Percentiles rank a stretch among this genome's conserved stretches.
Evolutionary conservation across 176 grass and related monocot species (phyloP).

Genomic region (Pontederia paniculata): DNA sequence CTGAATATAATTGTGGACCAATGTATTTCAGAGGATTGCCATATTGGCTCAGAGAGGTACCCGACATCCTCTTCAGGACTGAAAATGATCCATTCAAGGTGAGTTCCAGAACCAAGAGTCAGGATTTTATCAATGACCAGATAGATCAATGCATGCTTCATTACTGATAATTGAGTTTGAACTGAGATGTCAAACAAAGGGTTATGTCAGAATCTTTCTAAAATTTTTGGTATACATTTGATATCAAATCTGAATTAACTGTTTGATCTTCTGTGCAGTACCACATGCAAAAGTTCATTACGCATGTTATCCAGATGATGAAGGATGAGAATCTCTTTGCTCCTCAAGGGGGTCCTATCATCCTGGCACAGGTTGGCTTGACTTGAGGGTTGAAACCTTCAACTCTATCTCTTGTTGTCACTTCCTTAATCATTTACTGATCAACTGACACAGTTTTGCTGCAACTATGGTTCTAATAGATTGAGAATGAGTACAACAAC

Average conservation of each 20-base stretch:
- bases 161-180: neutral
- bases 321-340: constrained; percentile 72
- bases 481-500: constrained; percentile 90
- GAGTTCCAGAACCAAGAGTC: too few relatives aligned
- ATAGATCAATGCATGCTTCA: too few relatives aligned
- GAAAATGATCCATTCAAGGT: constrained; percentile 84
- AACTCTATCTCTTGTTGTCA: neutral
- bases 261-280: constrained; percentile 27
- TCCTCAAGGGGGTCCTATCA: constrained; percentile 80
- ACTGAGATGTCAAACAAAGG: too few relatives aligned
- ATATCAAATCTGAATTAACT: neutral
- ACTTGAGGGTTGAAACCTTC: neutral
- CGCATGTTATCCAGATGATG: constrained; percentile 40
- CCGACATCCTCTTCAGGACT: constrained; percentile 51
- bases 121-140: too few relatives aligned
- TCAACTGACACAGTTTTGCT: neutral
- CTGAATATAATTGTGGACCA: neutral
- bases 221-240: neutral
- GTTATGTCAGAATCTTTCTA: neutral
- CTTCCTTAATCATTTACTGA: neutral
- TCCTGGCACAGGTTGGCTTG: constrained; percentile 58
- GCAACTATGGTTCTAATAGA: constrained; percentile 22
- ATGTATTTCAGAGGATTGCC: constrained; percentile 52
- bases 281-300: constrained; percentile 57
- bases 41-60: constrained; percentile 76